Conservation (phyloP, 805 yeast genomes). For the Monosporozyma yasuniensis region DNA sequence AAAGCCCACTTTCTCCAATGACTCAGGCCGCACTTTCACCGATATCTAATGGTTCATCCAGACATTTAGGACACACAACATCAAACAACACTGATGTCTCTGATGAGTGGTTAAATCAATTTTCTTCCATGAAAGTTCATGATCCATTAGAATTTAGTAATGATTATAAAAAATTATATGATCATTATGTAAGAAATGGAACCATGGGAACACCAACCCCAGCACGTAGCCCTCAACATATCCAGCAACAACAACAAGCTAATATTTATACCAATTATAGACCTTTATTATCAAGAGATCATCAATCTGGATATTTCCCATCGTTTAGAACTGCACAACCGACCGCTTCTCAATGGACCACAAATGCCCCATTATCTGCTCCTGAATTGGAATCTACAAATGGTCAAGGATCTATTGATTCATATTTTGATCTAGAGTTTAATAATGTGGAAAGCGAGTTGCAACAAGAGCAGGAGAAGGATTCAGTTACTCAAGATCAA, state of each 20-base stretch:
- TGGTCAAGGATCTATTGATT: conserved; percentile 2
- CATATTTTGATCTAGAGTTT: conserved; percentile 18
- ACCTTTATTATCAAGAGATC: background rate
- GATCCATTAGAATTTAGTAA: conserved; percentile 26
- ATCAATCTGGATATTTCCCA: background rate
- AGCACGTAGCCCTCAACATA: background rate
- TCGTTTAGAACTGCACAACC: background rate
- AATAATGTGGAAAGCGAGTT: conserved; percentile 19
- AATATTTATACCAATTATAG: background rate
- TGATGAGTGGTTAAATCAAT: conserved; percentile 19
- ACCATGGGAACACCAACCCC: conserved; percentile 1
- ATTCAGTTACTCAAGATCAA: background rate
- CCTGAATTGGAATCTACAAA: background rate
- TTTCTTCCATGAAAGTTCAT: conserved; percentile 20
- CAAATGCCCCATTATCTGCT: background rate
- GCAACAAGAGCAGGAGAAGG: background rate
- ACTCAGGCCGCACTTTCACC: background rate
- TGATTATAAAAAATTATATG: conserved; percentile 23
- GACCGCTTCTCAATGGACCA: background rate
- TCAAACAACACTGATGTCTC: background rate
- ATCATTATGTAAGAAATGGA: conserved; percentile 12
- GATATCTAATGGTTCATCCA: background rate
- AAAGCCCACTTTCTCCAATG: background rate
- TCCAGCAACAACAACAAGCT: background rate
- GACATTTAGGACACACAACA: background rate